These are phyloP conservation scores for Arachis stenosperma DNA, from an alignment of 306 rosid genomes.

Conservation along the genomic window DNA sequence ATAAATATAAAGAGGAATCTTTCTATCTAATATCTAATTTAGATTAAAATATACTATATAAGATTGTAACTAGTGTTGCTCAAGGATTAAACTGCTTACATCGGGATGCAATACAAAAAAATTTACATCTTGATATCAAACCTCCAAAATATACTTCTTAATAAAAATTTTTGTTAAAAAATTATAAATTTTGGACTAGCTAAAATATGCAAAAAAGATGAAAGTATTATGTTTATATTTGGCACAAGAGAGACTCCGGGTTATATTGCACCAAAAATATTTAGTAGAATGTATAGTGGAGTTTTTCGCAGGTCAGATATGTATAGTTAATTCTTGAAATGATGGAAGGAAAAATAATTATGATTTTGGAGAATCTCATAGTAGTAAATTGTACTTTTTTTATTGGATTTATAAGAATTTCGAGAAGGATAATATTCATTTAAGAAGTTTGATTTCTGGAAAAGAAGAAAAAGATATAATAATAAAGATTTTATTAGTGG, in stretches of 20 bases:
- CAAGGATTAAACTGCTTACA: constrained; percentile 52
- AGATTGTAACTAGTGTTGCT: constrained; percentile 46
- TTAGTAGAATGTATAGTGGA: constrained; percentile 34
- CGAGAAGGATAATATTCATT: neutral
- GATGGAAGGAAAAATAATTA: constrained; percentile 41
- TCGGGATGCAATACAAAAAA: constrained; percentile 42
- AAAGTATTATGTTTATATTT: constrained; percentile 32
- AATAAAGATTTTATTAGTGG: neutral
- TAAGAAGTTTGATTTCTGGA: neutral
- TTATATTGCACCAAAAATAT: constrained; percentile 40
- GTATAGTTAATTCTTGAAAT: constrained; percentile 45
- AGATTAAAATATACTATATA: constrained; percentile 23
- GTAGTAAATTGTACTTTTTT: constrained; percentile 36
- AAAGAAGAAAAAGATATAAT: constrained; percentile 34
- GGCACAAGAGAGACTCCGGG: constrained; percentile 46
- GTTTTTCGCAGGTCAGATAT: constrained; percentile 46
- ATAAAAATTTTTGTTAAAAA: constrained; percentile 41
- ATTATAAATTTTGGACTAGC: constrained; percentile 48
- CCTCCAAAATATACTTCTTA: constrained; percentile 35
- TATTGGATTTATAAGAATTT: constrained; percentile 32
- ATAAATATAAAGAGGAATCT: constrained; percentile 2
- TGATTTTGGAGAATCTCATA: constrained; percentile 1
- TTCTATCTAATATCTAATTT: constrained; percentile 4
- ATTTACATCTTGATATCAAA: constrained; percentile 50
- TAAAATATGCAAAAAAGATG: constrained; percentile 40